These are phyloP conservation scores for Hanseniaspora singularis DNA, from an alignment of 805 yeast species.

Conservation along the genomic window DNA sequence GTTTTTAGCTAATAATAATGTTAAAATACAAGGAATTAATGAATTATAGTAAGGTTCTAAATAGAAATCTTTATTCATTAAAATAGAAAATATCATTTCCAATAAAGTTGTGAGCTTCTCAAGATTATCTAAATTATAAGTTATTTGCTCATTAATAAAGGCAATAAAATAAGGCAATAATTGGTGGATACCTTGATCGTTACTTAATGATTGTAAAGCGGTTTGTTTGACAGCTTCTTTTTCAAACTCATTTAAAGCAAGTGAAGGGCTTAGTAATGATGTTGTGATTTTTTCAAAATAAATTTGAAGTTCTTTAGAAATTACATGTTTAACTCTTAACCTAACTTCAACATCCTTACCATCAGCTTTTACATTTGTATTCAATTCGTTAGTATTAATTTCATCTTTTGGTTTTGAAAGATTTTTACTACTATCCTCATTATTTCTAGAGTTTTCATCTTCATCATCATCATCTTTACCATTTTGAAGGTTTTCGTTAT, in stretches of 20 bases:
- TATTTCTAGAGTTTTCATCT: slow-evolving; percentile 19
- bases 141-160: slow-evolving; percentile 88
- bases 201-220: slow-evolving; percentile 70
- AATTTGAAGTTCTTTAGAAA: slow-evolving; percentile 85
- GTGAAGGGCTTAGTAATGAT: slow-evolving; percentile 37
- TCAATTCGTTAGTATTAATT: not conserved
- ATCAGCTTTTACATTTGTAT: slow-evolving; percentile 26
- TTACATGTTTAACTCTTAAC: slow-evolving; percentile 87
- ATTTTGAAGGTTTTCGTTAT: slow-evolving; percentile 13
- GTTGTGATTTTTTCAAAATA: slow-evolving; percentile 84
- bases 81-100: slow-evolving; percentile 73
- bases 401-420: not conserved
- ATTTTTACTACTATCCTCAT: not conserved
- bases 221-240: slow-evolving; percentile 46
- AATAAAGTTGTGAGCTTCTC: slow-evolving; percentile 68
- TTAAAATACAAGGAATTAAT: slow-evolving; percentile 88
- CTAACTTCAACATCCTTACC: slow-evolving; percentile 52
- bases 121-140: slow-evolving; percentile 68
- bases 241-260: slow-evolving; percentile 30
- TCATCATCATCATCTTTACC: slow-evolving; percentile 18
- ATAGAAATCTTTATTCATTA: slow-evolving; percentile 72
- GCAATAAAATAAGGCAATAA: slow-evolving; percentile 92
- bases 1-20: slow-evolving; percentile 76
- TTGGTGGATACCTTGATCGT: slow-evolving; percentile 95
- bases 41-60: slow-evolving; percentile 94